Conservation (phyloP, 805 yeast species). For the Candida vartiovaarae region DNA sequence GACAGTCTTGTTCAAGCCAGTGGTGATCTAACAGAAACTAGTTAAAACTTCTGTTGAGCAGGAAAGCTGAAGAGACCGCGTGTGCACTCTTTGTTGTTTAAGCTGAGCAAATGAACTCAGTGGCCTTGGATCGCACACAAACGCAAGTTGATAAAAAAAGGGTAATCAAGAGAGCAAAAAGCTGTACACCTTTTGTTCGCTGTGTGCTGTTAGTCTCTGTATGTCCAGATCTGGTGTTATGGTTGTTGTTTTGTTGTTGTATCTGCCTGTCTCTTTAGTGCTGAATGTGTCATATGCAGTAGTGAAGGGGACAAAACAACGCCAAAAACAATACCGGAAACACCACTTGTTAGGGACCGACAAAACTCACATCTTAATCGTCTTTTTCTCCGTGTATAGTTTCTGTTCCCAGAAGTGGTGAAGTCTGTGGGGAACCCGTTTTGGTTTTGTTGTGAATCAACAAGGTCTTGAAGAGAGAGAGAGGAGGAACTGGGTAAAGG, state of each 20-base stretch:
- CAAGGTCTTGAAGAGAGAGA: background rate
- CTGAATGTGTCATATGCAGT: background rate
- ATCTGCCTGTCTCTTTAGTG: no score
- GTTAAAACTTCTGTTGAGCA: slow-evolving; percentile 2
- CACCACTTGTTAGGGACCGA: no score
- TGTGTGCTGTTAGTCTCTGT: slow-evolving; percentile 1
- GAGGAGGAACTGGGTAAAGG: background rate
- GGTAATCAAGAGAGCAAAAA: slow-evolving; percentile 8
- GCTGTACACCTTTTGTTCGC: slow-evolving; percentile 8
- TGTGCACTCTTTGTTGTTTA: background rate
- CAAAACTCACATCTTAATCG: background rate
- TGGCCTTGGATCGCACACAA: slow-evolving; percentile 4
- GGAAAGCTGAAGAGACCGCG: background rate
- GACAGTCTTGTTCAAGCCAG: background rate
- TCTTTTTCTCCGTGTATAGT: background rate
- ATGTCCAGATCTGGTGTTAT: background rate
- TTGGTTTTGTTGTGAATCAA: no score
- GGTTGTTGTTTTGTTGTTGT: no score
- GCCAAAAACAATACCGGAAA: no score
- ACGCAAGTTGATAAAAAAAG: background rate
- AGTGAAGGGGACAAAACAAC: background rate
- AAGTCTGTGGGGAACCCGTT: background rate
- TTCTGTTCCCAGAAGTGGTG: background rate
- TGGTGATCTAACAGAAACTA: slow-evolving; percentile 1
- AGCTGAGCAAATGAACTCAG: background rate